phyloP scores from a whole-genome alignment of 208 protist genomes.

The Acanthamoeba polyphaga region DNA sequence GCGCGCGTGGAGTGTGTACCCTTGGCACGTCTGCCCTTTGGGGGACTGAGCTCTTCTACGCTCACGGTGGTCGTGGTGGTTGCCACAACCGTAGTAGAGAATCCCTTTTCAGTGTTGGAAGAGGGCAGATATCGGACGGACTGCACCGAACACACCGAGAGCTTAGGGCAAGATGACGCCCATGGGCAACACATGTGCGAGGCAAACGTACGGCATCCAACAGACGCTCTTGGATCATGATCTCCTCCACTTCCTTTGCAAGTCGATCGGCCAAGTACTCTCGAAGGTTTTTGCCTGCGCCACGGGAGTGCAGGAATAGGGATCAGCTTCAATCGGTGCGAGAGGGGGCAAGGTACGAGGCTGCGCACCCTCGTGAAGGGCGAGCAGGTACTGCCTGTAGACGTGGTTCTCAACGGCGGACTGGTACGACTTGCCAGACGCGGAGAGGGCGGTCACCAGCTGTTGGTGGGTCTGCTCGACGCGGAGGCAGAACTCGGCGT shows the following conservation, averaged over 20 bases:
- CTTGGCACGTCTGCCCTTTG: no score
- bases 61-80: no score
- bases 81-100: not conserved
- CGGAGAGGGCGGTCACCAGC: not conserved
- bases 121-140: not conserved
- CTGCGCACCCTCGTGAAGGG: not conserved
- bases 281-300: not conserved
- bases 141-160: not conserved
- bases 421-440: not conserved
- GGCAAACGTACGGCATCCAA: not conserved
- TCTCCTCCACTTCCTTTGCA: not conserved
- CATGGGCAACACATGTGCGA: not conserved
- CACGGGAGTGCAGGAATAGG: not conserved
- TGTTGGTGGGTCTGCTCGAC: not conserved
- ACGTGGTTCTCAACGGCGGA: not conserved
- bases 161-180: not conserved
- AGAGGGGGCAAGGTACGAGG: not conserved
- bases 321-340: not conserved
- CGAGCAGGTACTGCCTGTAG: not conserved
- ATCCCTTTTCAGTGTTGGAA: not conserved
- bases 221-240: conserved; percentile 9
- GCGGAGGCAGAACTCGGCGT: not conserved
- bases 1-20: no score
- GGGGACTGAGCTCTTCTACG: no score
- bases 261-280: not conserved